Evolutionary conservation across 2,329 filamentous ascomycete genomes (phyloP).

Genomic region (Sclerotinia sclerotiorum): DNA sequence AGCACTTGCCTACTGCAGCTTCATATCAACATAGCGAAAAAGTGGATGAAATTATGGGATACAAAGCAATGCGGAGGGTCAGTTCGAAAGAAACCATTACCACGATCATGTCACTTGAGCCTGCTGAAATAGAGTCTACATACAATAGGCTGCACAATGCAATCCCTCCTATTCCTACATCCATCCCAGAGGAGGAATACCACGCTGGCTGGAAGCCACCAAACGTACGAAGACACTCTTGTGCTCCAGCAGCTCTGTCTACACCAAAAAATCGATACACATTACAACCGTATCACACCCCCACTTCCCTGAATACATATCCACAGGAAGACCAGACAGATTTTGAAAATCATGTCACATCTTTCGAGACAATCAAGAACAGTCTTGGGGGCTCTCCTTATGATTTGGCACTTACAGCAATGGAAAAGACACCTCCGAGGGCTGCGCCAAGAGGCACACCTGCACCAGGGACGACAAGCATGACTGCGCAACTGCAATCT

Average conservation of each 20-base stretch:
- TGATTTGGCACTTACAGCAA: conserved; percentile 28
- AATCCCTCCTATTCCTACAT: conserved; percentile 31
- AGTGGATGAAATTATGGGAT: conserved; percentile 31
- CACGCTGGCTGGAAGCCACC: conserved; percentile 15
- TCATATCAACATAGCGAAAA: conserved; percentile 30
- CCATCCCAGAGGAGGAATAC: conserved; percentile 26
- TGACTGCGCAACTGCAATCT: conserved; percentile 28
- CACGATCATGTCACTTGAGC: conserved; percentile 38
- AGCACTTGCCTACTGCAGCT: conserved; percentile 28
- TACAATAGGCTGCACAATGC: conserved; percentile 31
- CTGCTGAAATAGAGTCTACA: conserved; percentile 33
- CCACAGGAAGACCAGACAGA: conserved; percentile 27
- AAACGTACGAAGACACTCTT: conserved; percentile 11
- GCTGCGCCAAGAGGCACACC: conserved; percentile 3
- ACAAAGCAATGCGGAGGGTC: conserved; percentile 30
- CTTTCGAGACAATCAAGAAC: conserved; percentile 29
- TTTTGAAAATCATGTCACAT: conserved; percentile 35
- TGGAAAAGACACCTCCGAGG: neutral
- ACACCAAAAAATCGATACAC: conserved; percentile 5
- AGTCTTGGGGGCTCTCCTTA: conserved; percentile 35
- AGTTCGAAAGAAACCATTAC: conserved; percentile 37
- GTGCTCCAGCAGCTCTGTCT: conserved; percentile 9
- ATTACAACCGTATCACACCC: conserved; percentile 10
- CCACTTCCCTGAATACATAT: conserved; percentile 9
- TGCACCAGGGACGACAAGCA: conserved; percentile 28